Evolutionary conservation across 208 protist genomes (phyloP), one percentile per base, ranked within the genome.

Genomic region (Trypanosoma brucei): DNA sequence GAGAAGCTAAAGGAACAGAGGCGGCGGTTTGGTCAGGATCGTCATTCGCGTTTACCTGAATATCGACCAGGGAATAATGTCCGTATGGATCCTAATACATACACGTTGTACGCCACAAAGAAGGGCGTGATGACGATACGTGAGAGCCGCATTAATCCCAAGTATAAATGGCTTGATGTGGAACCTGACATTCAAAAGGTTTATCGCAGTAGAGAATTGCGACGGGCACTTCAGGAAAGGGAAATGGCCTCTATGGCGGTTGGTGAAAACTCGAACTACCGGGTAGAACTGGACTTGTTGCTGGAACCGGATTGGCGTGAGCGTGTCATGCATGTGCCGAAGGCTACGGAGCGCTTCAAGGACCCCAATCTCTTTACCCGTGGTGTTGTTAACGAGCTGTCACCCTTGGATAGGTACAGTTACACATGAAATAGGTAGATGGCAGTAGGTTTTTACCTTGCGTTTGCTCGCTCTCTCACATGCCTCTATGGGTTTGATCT

Each of bases 141-240:
- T 38, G 77, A 67, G 45, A 89, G 81, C 31, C 76, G 77, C 63
- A 88, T 92, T 40, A 67, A 92, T 68, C 76, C 80, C 3, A 62
- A 55, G 1, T 92, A 87, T 76, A 86, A 86, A 70, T 94, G 88
- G 85, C 46, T 94, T 8, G 84, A 92, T 33, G 81, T 94, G 40
- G 84, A 94, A 68, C 83, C 84, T 3, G 88, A 94, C 59, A 91
- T 94, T 62, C 83, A 92, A 52, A 92, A 92, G 66, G 76, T 91
- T n/a, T 70, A 68, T 56, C 81, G 84, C 55, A 78, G 72, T 34
- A 65, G 60, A 13, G 56, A 77, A 49, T 83, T 94, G 83, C 84
- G 84, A 39, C 44, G 55, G 3, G 80, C 78, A 3, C 70, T 92
- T 48, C 30, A 31, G 59, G 56, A 33, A 33, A 79, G 81, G 9